These are phyloP conservation scores for Zygoascus tannicola DNA, from an alignment of 805 yeast species.

Conservation along the genomic window DNA sequence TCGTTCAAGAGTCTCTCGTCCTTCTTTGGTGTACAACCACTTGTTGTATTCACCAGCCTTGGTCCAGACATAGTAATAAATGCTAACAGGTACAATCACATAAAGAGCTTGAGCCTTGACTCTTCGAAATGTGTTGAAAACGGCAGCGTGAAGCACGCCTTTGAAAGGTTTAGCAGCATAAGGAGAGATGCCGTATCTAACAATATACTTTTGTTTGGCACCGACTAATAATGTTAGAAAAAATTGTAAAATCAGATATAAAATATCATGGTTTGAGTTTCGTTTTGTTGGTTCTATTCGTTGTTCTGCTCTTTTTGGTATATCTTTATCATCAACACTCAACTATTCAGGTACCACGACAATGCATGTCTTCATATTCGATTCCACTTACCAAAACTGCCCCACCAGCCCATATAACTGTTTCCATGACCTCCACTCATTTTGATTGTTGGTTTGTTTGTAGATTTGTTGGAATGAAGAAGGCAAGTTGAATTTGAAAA, in stretches of 20 bases:
- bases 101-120: conserved; percentile 74
- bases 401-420: conserved; percentile 97
- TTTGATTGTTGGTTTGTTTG: conserved; percentile 11
- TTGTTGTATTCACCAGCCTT: conserved; percentile 81
- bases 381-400: conserved; percentile 60
- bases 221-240: conserved; percentile 11
- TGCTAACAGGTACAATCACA: conserved; percentile 64
- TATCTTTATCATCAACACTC: too few species aligned
- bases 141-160: conserved; percentile 74
- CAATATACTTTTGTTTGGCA: conserved; percentile 28
- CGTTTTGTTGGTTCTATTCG: too few species aligned
- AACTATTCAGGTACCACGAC: too few species aligned
- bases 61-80: conserved; percentile 83
- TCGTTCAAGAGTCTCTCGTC: conserved; percentile 86
- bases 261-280: conserved; percentile 48
- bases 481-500: not conserved
- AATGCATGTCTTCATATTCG: too few species aligned
- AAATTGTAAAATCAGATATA: conserved; percentile 32
- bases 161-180: conserved; percentile 87
- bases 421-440: conserved; percentile 68
- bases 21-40: conserved; percentile 93
- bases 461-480: not conserved
- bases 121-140: conserved; percentile 94
- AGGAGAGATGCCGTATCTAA: conserved; percentile 86
- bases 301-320: too few species aligned